A percentile compares a stretch with the other conserved stretches of the same genome.
Conservation (phyloP, 2,329 filamentous ascomycete species). For the Emmonsia crescens region DNA sequence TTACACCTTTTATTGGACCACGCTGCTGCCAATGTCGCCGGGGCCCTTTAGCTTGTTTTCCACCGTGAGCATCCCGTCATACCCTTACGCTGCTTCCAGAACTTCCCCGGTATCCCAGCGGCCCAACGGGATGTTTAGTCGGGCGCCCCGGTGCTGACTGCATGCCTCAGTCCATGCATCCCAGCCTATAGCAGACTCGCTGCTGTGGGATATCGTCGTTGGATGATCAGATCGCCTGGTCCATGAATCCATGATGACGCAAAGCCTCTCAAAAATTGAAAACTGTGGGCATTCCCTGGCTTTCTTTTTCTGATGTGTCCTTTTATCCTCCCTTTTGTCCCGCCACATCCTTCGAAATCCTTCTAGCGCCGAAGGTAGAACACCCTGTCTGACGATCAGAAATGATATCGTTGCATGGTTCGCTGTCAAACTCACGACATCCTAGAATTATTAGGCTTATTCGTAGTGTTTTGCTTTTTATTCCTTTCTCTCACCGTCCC, state of each 20-base stretch:
- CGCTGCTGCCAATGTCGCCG: neutral
- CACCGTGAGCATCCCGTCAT: neutral
- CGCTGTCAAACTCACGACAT: neutral
- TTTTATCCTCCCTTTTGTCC: neutral
- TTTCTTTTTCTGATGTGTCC: neutral
- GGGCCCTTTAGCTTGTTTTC: neutral
- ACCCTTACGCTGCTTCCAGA: neutral
- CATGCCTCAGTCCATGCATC: neutral
- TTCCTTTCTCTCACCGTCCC: neutral
- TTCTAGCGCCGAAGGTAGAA: conserved; percentile 2
- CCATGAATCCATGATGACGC: neutral
- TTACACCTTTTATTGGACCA: neutral
- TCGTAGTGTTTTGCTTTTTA: neutral
- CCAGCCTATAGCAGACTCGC: neutral
- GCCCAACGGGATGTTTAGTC: neutral
- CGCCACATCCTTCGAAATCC: neutral
- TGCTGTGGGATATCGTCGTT: neutral
- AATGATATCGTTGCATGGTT: neutral
- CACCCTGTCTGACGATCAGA: neutral
- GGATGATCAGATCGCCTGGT: neutral
- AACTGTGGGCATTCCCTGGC: neutral
- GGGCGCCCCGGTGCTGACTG: neutral
- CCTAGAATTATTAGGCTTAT: neutral
- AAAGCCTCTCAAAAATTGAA: neutral
- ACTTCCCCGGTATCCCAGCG: neutral